Percentiles rank a stretch among this genome's conserved stretches.
Conservation (phyloP, 1,284 basidiomycete species). For the Grifola frondosa region DNA sequence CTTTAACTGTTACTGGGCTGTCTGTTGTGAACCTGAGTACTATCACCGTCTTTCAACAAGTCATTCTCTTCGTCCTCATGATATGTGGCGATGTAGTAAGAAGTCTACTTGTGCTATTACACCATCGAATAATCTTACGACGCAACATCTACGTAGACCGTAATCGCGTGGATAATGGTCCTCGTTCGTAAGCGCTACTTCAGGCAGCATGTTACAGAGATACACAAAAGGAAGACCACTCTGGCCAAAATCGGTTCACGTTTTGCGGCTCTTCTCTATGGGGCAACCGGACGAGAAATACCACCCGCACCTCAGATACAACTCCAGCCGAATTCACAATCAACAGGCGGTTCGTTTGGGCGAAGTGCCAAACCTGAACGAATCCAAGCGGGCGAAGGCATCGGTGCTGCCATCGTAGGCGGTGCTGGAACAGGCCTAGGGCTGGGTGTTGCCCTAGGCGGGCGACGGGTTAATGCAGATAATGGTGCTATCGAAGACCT, state of each 20-base stretch:
- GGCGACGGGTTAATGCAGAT: not conserved
- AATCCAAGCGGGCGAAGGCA: conserved; percentile 23
- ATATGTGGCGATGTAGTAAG: conserved; percentile 40
- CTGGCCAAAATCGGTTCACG: conserved; percentile 15
- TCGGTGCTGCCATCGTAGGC: conserved; percentile 25
- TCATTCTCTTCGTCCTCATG: conserved; percentile 55
- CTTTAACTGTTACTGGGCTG: conserved; percentile 62
- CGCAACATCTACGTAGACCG: conserved; percentile 28
- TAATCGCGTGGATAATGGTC: conserved; percentile 57
- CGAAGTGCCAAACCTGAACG: not conserved
- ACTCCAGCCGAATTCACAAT: not conserved
- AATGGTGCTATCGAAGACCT: not conserved
- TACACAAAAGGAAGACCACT: conserved; percentile 17
- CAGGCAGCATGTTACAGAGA: conserved; percentile 33
- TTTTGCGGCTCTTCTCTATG: conserved; percentile 3
- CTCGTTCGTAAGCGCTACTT: conserved; percentile 51
- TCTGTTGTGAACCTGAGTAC: conserved; percentile 53
- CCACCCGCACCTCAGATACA: not conserved
- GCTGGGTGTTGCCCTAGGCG: conserved; percentile 22
- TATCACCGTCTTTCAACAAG: conserved; percentile 56
- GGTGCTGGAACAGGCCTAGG: conserved; percentile 24
- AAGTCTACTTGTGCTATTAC: conserved; percentile 10
- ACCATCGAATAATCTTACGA: not conserved
- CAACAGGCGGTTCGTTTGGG: conserved; percentile 8
- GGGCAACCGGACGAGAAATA: not conserved